Evolutionary conservation across 495 filamentous ascomycete genomes (phyloP).

Genomic region (Penicillium tannophilum): DNA sequence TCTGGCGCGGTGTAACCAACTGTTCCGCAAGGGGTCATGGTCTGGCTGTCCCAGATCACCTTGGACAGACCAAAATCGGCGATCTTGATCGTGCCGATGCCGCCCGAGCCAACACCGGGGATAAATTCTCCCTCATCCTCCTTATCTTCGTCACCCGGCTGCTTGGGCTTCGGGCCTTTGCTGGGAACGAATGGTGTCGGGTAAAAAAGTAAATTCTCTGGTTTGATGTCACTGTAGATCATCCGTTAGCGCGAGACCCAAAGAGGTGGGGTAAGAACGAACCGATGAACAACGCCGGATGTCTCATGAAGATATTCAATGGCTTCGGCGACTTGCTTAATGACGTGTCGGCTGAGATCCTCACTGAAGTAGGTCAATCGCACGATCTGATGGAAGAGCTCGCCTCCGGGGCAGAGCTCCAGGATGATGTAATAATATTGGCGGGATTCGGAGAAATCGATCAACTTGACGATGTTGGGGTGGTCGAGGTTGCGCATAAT

Average conservation of each 20-base stretch:
- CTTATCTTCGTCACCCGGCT: constrained; percentile 93
- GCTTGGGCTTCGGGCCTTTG: constrained; percentile 73
- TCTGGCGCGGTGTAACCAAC: constrained; percentile 99
- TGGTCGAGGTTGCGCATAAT: constrained; percentile 98
- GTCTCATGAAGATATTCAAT: constrained; percentile 94
- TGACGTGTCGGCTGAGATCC: constrained; percentile 91
- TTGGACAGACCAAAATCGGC: constrained; percentile 98
- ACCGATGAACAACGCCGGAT: constrained; percentile 96
- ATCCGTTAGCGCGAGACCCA: constrained; percentile 28
- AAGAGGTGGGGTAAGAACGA: constrained; percentile 32
- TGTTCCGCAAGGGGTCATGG: constrained; percentile 98
- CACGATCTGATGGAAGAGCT: constrained; percentile 98
- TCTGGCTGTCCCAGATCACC: constrained; percentile 96
- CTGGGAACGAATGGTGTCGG: constrained; percentile 80
- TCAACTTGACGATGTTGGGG: constrained; percentile 88
- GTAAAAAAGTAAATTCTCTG: constrained; percentile 93
- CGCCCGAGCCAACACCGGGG: constrained; percentile 79
- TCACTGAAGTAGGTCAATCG: constrained; percentile 98
- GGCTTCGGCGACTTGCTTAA: constrained; percentile 88
- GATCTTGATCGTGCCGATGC: constrained; percentile 94
- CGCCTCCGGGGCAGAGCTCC: constrained; percentile 92
- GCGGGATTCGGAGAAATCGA: constrained; percentile 89
- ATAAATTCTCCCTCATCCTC: constrained; percentile 96
- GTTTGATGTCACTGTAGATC: constrained; percentile 85
- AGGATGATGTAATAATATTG: constrained; percentile 98